Evolutionary conservation across 306 rosid genomes (phyloP), one percentile per base, ranked within the genome.

Genomic region (Lathyrus oleraceus): DNA sequence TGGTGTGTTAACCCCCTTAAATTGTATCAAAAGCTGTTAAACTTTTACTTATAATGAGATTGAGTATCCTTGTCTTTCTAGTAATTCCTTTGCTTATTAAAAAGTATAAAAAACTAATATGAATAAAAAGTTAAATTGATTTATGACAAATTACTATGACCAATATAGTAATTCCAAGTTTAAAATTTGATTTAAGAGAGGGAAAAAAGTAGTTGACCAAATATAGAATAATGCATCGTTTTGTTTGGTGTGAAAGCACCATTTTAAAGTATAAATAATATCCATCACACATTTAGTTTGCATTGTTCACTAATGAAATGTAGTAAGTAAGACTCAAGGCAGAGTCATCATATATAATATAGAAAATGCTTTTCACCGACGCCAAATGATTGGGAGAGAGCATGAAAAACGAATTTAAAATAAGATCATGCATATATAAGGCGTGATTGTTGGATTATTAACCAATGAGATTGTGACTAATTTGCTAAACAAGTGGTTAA

Each of bases 401-500:
- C 39, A 60, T 43, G 54, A 76, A 57, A 35, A 30, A 42, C 47
- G 48, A 70, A 80, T 51, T 72, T 75, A 82, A 80, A 65, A 12
- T 70, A 75, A 40, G 79, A 48, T 80, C 52, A 62, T 69, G 61
- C 35, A 73, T 75, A 62, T 56, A 65, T 69, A 36, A 85, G 83
- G 87, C 87, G 91, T 77, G 74, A 86, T 80, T 84, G 72, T 86
- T 78, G 91, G 88, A 71, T 74, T 67, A 69, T 75, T 82, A 81
- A 48, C 86, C 77, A 78, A 49, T 64, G 35, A 75, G 61, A 59
- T 30, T 77, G 79, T 81, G 85, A 72, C 66, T 59, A 67, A 14
- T 79, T 73, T 60, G 40, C 51, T 70, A 68, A 74, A 44, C 60
- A 25, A 73, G 75, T 82, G 79, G 81, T 85, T 81, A 70, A 76